Base-by-base conservation (phyloP, 2,329 filamentous ascomycete species). In the Ceratocystis eucalypticola region DNA sequence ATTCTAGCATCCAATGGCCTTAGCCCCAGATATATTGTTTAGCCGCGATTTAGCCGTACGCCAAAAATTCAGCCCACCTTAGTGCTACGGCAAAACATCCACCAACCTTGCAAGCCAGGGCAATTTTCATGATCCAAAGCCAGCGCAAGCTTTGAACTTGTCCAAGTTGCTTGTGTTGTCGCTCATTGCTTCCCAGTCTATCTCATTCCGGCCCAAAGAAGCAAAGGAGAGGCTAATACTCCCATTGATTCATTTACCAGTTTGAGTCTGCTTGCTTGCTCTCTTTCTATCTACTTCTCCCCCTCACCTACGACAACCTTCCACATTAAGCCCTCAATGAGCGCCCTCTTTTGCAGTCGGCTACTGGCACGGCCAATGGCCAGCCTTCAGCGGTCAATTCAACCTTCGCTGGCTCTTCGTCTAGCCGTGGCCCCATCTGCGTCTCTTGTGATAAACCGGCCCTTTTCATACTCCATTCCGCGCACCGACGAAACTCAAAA, bases 401-500 rank as follows among this genome's bases (percentile, higher is more conserved):
- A 25, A 3, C 7, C 55, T 44, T 62, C 65, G n/a, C 44, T 41
- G 62, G 53, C 53, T 45, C 55, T 65, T 41, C 5, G 57, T 20
- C 37, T 28, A 8, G 30, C 66, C 55, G 30, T 62, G 41, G 41
- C 41, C 12, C 22, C 44, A 22, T 62, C 67, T 65, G 25, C 55
- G 66, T 37, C 67, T 62, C 44, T 46, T 66, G 33, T 67, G 65
- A 41, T 15, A 41, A 10, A 62, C 69, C 46, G 68, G 69, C 68
- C 69, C 71, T 67, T 71, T 67, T 68, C 57, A 28, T 63, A 68
- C 67, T 67, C 70, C 61, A 66, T 65, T 67, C 61, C 67, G 67
- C 69, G 48, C 68, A 64, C 57, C 50, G 64, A 68, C 44, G 59
- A 66, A 62, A 30, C 44, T 12, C 59, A 61, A 2, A 33, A 5